Conservation (phyloP, 1,284 basidiomycete species). For the Blastosporella zonata region DNA sequence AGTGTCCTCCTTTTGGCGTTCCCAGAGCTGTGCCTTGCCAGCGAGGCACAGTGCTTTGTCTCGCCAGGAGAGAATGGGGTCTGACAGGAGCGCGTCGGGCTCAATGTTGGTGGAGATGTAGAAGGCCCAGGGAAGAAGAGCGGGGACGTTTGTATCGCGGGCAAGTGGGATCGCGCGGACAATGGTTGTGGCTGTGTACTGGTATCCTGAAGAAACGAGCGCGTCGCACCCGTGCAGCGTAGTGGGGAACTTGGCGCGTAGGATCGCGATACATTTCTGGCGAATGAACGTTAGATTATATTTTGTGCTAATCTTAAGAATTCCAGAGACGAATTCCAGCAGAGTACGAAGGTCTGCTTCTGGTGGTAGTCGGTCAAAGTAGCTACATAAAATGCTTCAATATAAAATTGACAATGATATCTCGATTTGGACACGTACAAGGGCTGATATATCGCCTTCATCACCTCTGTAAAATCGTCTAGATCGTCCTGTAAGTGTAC, state of each 20-base stretch:
- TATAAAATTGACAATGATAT: not conserved
- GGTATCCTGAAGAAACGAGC: slow-evolving; percentile 30
- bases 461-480: slow-evolving; percentile 30
- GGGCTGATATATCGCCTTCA: slow-evolving; percentile 33
- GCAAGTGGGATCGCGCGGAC: slow-evolving; percentile 37
- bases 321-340: slow-evolving; percentile 34
- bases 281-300: slow-evolving; percentile 33
- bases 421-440: slow-evolving; percentile 28
- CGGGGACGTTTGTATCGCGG: slow-evolving; percentile 33
- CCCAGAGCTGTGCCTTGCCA: slow-evolving; percentile 35
- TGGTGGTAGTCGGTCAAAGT: slow-evolving; percentile 33
- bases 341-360: slow-evolving; percentile 29
- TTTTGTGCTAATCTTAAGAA: slow-evolving; percentile 37
- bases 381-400: slow-evolving; percentile 20
- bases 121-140: slow-evolving; percentile 39
- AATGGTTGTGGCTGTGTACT: slow-evolving; percentile 32
- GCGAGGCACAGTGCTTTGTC: slow-evolving; percentile 37
- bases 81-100: slow-evolving; percentile 29
- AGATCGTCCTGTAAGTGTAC: slow-evolving; percentile 7
- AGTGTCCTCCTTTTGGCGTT: slow-evolving; percentile 32
- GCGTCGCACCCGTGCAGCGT: slow-evolving; percentile 33
- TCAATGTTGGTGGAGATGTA: slow-evolving; percentile 38
- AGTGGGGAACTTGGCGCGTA: slow-evolving; percentile 36
- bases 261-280: slow-evolving; percentile 34
- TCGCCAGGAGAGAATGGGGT: slow-evolving; percentile 33